phyloP scores from a whole-genome alignment of 176 grass and related monocot genomes.

The Phyllostachys edulis region DNA sequence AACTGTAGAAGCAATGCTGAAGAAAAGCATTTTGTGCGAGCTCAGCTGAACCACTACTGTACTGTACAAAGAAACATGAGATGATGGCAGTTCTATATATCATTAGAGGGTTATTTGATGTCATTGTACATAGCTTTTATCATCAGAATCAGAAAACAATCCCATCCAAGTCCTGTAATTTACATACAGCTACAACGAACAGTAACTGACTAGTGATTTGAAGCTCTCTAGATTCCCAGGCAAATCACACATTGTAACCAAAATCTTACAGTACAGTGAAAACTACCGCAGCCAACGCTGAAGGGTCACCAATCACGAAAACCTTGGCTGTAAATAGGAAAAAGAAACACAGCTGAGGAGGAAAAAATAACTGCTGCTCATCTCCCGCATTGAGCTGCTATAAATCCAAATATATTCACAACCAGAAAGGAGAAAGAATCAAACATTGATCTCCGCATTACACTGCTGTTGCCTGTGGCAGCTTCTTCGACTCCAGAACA shows the following conservation, averaged over 20 bases:
- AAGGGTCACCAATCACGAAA: constrained; percentile 34
- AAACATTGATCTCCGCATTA: constrained; percentile 84
- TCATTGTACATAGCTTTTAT: constrained; percentile 31
- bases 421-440: constrained; percentile 41
- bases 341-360: constrained; percentile 40
- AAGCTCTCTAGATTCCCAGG: constrained; percentile 33
- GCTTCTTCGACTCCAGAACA: constrained; percentile 90
- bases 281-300: constrained; percentile 29
- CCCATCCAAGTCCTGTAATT: constrained; percentile 30
- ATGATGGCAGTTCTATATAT: constrained; percentile 4
- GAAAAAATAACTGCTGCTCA: constrained; percentile 32
- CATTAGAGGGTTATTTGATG: not conserved
- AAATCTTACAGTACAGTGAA: constrained; percentile 18
- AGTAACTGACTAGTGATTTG: constrained; percentile 27
- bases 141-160: not conserved
- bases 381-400: constrained; percentile 44
- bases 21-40: not conserved
- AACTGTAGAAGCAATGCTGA: not conserved
- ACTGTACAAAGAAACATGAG: constrained; percentile 23
- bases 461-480: constrained; percentile 96
- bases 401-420: constrained; percentile 47
- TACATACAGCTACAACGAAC: constrained; percentile 53
- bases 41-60: not conserved
- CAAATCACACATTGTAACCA: constrained; percentile 1
- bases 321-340: constrained; percentile 34